Percentiles rank a stretch among this genome's conserved stretches.
These are phyloP conservation scores for Trichothecium roseum DNA, from an alignment of 2,329 filamentous ascomycete species.

Conservation along the genomic window DNA sequence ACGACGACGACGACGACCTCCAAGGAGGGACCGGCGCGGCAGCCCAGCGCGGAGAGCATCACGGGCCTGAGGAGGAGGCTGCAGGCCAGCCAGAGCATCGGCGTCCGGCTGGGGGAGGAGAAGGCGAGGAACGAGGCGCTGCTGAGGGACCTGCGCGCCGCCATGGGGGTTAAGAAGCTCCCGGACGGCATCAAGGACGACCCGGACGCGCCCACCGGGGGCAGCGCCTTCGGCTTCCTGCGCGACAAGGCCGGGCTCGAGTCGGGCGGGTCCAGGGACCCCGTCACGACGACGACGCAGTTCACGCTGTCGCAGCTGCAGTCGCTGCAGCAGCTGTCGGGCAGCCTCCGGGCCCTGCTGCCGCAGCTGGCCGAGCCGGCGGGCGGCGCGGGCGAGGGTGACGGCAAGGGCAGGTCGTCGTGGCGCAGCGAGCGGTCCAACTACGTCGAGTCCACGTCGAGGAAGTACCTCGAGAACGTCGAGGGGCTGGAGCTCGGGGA, in stretches of 20 bases:
- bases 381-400: slow-evolving; percentile 18
- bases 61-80: slow-evolving; percentile 63
- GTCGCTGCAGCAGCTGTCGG: slow-evolving; percentile 57
- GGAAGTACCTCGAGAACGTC: slow-evolving; percentile 62
- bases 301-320: slow-evolving; percentile 81
- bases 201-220: neutral
- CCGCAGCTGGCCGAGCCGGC: slow-evolving; percentile 41
- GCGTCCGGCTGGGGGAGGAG: slow-evolving; percentile 59
- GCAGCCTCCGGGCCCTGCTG: slow-evolving; percentile 51
- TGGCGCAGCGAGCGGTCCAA: slow-evolving; percentile 63
- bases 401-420: slow-evolving; percentile 33
- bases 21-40: slow-evolving; percentile 2
- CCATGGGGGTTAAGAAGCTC: slow-evolving; percentile 18
- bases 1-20: neutral
- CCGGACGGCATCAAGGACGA: slow-evolving; percentile 3
- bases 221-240: slow-evolving; percentile 43
- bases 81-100: slow-evolving; percentile 68
- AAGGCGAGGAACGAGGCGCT: slow-evolving; percentile 61
- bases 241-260: slow-evolving; percentile 36
- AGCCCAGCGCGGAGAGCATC: slow-evolving; percentile 57
- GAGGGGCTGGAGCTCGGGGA: slow-evolving; percentile 55
- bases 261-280: slow-evolving; percentile 38
- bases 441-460: slow-evolving; percentile 75
- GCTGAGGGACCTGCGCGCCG: slow-evolving; percentile 49
- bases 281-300: slow-evolving; percentile 59